Conservation (phyloP, 225 moss, liverwort and hornwort genomes). For the Thuidium tamariscinum region DNA sequence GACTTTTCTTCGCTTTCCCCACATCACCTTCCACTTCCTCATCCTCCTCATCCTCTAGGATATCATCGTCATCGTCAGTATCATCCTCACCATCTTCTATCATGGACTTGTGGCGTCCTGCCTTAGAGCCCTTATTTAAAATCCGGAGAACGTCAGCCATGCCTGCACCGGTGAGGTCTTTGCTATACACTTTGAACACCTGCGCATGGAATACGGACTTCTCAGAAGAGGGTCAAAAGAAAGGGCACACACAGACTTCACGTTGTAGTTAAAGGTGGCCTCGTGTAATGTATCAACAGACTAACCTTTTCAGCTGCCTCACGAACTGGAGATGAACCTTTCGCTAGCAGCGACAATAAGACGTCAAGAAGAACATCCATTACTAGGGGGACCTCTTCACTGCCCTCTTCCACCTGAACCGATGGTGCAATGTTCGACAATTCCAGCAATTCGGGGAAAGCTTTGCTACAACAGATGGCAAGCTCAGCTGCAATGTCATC, state of each 20-base stretch:
- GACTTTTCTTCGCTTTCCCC: constrained; percentile 3
- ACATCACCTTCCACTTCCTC: constrained; percentile 13
- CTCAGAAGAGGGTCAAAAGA: neutral
- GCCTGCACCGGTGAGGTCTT: constrained; percentile 67
- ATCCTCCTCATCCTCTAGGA: constrained; percentile 38
- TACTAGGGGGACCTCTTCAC: constrained; percentile 36
- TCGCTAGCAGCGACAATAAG: constrained; percentile 67
- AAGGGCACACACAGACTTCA: neutral
- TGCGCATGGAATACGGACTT: constrained; percentile 11
- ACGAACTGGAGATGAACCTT: constrained; percentile 73
- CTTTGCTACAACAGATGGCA: constrained; percentile 69
- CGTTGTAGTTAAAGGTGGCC: neutral
- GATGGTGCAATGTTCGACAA: constrained; percentile 26
- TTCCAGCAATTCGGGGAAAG: constrained; percentile 53
- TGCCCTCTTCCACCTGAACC: constrained; percentile 28
- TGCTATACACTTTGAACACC: constrained; percentile 83
- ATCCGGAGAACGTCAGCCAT: constrained; percentile 70
- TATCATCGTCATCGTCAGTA: constrained; percentile 57
- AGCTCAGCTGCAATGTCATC: constrained; percentile 74
- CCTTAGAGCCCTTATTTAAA: constrained; percentile 59
- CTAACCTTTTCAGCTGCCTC: constrained; percentile 70
- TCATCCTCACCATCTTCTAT: constrained; percentile 39
- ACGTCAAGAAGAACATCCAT: constrained; percentile 91
- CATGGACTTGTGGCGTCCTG: constrained; percentile 67
- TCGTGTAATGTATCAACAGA: neutral